Percentiles rank a stretch among this genome's conserved stretches.
These are phyloP conservation scores for Picea mariana DNA, from an alignment of 83 land plant species.

Conservation along the genomic window DNA sequence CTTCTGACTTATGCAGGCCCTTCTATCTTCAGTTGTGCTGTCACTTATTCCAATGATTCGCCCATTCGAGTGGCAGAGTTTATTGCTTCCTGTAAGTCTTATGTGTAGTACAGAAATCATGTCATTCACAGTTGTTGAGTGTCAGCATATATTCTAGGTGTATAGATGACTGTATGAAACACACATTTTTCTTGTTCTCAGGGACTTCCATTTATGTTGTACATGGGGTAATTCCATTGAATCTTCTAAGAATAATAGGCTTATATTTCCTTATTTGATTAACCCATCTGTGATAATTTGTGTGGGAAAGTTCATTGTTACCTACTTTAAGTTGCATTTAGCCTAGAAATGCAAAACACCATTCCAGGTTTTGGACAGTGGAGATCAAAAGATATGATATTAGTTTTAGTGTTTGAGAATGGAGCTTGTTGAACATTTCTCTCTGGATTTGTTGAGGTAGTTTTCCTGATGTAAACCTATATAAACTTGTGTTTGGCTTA, in stretches of 20 bases:
- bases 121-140: background rate
- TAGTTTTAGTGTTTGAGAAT: too few relatives aligned
- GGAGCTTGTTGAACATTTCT: too few relatives aligned
- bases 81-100: conserved; percentile 89
- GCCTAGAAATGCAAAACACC: too few relatives aligned
- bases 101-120: background rate
- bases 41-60: conserved; percentile 91
- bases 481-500: too few relatives aligned
- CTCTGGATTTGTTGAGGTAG: too few relatives aligned
- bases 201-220: background rate
- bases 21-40: conserved; percentile 83
- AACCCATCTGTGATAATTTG: too few relatives aligned
- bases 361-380: too few relatives aligned
- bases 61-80: conserved; percentile 97
- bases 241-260: background rate
- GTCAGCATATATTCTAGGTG: background rate
- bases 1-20: conserved; percentile 61
- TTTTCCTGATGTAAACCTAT: too few relatives aligned
- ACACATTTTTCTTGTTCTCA: background rate
- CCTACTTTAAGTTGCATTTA: too few relatives aligned
- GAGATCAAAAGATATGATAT: too few relatives aligned
- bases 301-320: too few relatives aligned
- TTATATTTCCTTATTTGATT: background rate
- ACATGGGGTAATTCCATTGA: background rate
- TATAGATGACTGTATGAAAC: background rate